These are phyloP conservation scores for Monosporascus sp. DNA, from an alignment of 2,329 filamentous ascomycete genomes.

Conservation along the genomic window DNA sequence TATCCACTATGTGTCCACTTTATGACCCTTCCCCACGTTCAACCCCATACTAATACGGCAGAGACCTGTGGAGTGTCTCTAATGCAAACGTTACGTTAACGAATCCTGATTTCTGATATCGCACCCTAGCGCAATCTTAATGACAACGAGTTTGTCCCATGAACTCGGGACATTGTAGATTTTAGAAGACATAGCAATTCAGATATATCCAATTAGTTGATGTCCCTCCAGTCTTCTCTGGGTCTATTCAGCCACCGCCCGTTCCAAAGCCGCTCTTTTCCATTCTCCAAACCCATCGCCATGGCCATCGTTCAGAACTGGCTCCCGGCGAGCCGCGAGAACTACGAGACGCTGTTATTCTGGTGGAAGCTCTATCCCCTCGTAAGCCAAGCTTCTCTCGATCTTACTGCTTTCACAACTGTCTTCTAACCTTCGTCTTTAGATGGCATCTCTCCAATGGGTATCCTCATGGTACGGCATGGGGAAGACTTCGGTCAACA, in stretches of 20 bases:
- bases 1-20: too few species aligned
- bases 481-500: slow-evolving; percentile 80
- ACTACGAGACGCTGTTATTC: slow-evolving; percentile 48
- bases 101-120: too few species aligned
- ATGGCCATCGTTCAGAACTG: slow-evolving; percentile 48
- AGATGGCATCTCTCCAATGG: slow-evolving; percentile 75
- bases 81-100: too few species aligned
- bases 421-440: slow-evolving; percentile 4
- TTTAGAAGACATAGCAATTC: background rate
- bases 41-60: too few species aligned
- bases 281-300: slow-evolving; percentile 3
- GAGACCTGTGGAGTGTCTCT: too few species aligned
- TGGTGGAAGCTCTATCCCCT: slow-evolving; percentile 51
- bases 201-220: background rate
- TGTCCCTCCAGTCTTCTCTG: background rate
- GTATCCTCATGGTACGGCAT: slow-evolving; percentile 75
- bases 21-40: too few species aligned
- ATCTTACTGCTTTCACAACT: background rate
- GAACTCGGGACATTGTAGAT: background rate
- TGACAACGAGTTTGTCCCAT: too few species aligned
- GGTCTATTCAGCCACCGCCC: background rate
- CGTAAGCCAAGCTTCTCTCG: slow-evolving; percentile 29
- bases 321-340: slow-evolving; percentile 52
- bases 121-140: too few species aligned
- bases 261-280: background rate